These are phyloP conservation scores for Corynespora cassiicola DNA, from an alignment of 2,329 filamentous ascomycete genomes.

Conservation along the genomic window DNA sequence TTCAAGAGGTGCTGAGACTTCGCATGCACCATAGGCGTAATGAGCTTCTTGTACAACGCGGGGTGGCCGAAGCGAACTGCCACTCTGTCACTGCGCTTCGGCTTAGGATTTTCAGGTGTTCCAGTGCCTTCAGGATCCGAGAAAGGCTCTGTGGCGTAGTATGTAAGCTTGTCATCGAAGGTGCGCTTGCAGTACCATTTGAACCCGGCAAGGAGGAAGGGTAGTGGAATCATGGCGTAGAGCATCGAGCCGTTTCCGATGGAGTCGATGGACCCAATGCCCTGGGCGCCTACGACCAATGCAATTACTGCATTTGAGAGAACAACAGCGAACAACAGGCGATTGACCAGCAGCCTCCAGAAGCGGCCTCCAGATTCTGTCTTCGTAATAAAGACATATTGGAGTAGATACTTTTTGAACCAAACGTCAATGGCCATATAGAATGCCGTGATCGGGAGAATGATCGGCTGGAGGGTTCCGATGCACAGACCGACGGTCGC, in stretches of 20 bases:
- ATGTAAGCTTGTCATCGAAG: conserved; percentile 82
- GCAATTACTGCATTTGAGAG: conserved; percentile 81
- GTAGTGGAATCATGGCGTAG: conserved; percentile 74
- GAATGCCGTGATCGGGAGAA: conserved; percentile 82
- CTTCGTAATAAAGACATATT: conserved; percentile 90
- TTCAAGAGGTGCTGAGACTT: conserved; percentile 86
- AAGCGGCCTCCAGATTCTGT: conserved; percentile 92
- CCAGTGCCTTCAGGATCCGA: conserved; percentile 60
- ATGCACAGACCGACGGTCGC: conserved; percentile 86
- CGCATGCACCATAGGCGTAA: conserved; percentile 83
- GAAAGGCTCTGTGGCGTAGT: conserved; percentile 68
- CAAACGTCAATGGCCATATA: conserved; percentile 88
- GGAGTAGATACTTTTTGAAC: conserved; percentile 90
- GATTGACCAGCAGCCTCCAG: conserved; percentile 90
- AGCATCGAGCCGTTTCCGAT: conserved; percentile 59
- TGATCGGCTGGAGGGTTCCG: conserved; percentile 82
- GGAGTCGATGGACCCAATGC: conserved; percentile 53
- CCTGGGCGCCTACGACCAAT: conserved; percentile 75
- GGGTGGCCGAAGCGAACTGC: conserved; percentile 86
- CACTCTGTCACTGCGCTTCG: conserved; percentile 64
- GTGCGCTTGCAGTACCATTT: conserved; percentile 79
- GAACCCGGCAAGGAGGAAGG: conserved; percentile 79
- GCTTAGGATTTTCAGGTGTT: conserved; percentile 32
- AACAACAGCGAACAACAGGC: conserved; percentile 82
- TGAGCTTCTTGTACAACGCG: conserved; percentile 73